Evolutionary conservation across 2,329 filamentous ascomycete species (phyloP).

Genomic region (Aspergillus carbonarius): DNA sequence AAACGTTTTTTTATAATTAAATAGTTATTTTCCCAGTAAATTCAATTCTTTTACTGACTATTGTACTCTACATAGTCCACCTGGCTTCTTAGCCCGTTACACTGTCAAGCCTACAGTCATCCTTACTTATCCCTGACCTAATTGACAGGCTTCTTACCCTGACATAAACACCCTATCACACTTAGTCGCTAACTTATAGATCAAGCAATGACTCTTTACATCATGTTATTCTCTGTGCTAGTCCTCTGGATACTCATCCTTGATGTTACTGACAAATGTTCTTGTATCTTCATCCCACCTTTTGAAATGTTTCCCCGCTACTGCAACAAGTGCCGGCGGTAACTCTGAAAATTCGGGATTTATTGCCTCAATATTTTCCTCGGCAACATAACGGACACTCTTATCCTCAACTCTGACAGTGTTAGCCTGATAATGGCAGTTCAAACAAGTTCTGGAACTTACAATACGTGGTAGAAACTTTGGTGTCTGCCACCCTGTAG

Average conservation of each 20-base stretch:
- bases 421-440: slow-evolving; percentile 13
- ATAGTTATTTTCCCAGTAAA: too few relatives aligned
- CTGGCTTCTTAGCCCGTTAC: too few relatives aligned
- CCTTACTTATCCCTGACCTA: too few relatives aligned
- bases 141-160: too few relatives aligned
- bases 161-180: too few relatives aligned
- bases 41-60: too few relatives aligned
- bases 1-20: too few relatives aligned
- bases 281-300: slow-evolving; percentile 64
- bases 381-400: slow-evolving; percentile 70
- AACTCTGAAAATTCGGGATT: slow-evolving; percentile 52
- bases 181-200: too few relatives aligned
- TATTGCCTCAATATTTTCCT: slow-evolving; percentile 75
- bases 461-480: slow-evolving; percentile 86
- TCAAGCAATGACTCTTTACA: background rate
- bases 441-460: slow-evolving; percentile 44
- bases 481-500: slow-evolving; percentile 62
- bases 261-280: background rate
- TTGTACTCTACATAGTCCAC: too few relatives aligned
- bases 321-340: slow-evolving; percentile 53
- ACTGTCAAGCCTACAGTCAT: too few relatives aligned
- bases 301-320: slow-evolving; percentile 86
- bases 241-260: slow-evolving; percentile 1
- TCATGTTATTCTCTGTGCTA: background rate
- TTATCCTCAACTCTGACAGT: slow-evolving; percentile 62